Conservation (phyloP, 2,329 filamentous ascomycete genomes). For the Pyrenophora graminea region DNA sequence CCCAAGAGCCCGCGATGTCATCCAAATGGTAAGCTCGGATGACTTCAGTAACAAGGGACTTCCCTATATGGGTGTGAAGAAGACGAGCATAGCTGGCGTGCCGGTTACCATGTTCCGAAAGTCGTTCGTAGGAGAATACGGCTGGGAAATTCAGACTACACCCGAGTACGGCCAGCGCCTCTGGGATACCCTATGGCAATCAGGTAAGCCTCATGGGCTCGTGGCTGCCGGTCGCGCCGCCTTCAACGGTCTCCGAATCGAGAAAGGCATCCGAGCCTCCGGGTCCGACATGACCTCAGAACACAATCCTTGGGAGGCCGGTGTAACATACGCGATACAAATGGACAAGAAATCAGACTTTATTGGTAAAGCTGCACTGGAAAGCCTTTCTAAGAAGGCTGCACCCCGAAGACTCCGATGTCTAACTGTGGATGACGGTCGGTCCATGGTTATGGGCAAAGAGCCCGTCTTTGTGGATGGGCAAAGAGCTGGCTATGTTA, state of each 20-base stretch:
- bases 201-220: conserved; percentile 60
- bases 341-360: conserved; percentile 53
- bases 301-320: conserved; percentile 64
- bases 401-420: conserved; percentile 50
- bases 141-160: conserved; percentile 66
- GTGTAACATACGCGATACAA: conserved; percentile 57
- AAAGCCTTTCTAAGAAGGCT: conserved; percentile 47
- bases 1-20: conserved; percentile 58
- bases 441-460: conserved; percentile 63
- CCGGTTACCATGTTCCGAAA: conserved; percentile 61
- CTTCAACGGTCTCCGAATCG: conserved; percentile 62
- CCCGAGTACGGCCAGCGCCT: conserved; percentile 62
- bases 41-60: conserved; percentile 55
- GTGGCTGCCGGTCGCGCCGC: conserved; percentile 63
- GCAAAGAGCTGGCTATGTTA: conserved; percentile 60
- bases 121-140: conserved; percentile 65
- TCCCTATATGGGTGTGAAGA: conserved; percentile 57
- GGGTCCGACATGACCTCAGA: conserved; percentile 65
- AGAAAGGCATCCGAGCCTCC: conserved; percentile 63
- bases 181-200: conserved; percentile 63
- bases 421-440: conserved; percentile 60
- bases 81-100: conserved; percentile 57
- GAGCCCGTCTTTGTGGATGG: conserved; percentile 62
- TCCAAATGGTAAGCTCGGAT: conserved; percentile 52
- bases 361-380: conserved; percentile 58